Percentiles rank a stretch among this genome's conserved stretches.
phyloP scores from a whole-genome alignment of 441 rosid species.

The Oxalis stricta region DNA sequence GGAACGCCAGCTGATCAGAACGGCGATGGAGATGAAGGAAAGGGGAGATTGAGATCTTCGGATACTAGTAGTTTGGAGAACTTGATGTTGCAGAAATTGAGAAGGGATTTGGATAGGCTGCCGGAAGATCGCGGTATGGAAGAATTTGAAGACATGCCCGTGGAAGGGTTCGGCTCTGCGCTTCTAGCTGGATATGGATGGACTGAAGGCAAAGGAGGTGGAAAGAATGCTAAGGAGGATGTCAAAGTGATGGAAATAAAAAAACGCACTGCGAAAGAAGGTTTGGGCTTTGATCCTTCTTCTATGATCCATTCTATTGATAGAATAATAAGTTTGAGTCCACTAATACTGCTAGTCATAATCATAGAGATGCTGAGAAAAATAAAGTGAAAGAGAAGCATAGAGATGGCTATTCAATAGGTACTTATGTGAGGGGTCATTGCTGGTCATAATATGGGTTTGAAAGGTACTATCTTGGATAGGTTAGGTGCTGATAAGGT shows the following conservation, averaged over 20 bases:
- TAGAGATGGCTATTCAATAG: slow-evolving; percentile 27
- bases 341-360: background rate
- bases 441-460: slow-evolving; percentile 43
- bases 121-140: slow-evolving; percentile 53
- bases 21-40: slow-evolving; percentile 16
- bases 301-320: too few relatives aligned
- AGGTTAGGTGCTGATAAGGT: slow-evolving; percentile 14
- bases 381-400: slow-evolving; percentile 8
- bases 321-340: too few relatives aligned
- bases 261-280: slow-evolving; percentile 32
- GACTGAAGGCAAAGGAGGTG: slow-evolving; percentile 69
- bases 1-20: slow-evolving; percentile 4
- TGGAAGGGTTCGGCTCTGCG: slow-evolving; percentile 64
- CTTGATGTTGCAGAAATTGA: slow-evolving; percentile 29
- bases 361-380: slow-evolving; percentile 8
- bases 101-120: slow-evolving; percentile 32
- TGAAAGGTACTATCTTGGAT: slow-evolving; percentile 38
- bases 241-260: slow-evolving; percentile 36
- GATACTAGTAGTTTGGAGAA: slow-evolving; percentile 26
- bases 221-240: slow-evolving; percentile 54
- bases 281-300: slow-evolving; percentile 55
- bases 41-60: background rate
- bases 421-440: slow-evolving; percentile 53
- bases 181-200: slow-evolving; percentile 76
- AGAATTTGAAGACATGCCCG: slow-evolving; percentile 54